Evolutionary conservation across 1,284 basidiomycete genomes (phyloP), one percentile per base, ranked within the genome.

Genomic region (Cryptococcus sp.): DNA sequence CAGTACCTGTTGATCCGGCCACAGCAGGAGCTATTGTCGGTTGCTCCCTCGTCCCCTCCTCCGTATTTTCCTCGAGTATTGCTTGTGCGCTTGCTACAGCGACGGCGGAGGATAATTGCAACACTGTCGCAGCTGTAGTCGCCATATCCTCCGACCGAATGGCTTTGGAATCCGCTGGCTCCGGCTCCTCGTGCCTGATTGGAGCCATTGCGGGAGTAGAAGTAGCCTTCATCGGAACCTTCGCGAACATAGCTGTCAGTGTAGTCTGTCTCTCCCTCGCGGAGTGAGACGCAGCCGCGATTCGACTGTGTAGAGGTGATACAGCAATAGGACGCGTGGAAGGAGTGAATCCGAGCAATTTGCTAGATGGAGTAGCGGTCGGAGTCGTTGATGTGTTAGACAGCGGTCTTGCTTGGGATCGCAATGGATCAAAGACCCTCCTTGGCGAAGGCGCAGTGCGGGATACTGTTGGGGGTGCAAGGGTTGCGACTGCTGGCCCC

Each of bases 221-320:
- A 25, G 35, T 45, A 16, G 44, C 54, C 5, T 50, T 46, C 31
- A 47, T 53, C 27, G 31, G 20, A n/a, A 23, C 45, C 22, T 47
- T 47, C 22, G n/a, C 23, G 39, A 47, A 27, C 25, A 54, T 48
- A 13, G 35, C 11, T 22, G 44, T 41, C 44, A 57, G 47, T 11
- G 55, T 57, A 1, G 53, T 41, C 31, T 59, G 57, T 40, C 5
- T 27, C 11, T 25, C 41, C 25, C 17, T 40, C 19, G 48, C 49
- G 11, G 19, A 15, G 19, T 50, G 23, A 23, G 41, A 25, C 7
- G 39, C 53, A n/a, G 47, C 16, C 20, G 57, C 22, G 20, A 41
- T 35, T 47, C 53, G 41, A 50, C 46, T 58, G 17, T 39, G 20
- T 17, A 42, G 23, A 15, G 56, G 56, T 15, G 56, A 53, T 4